A percentile compares a stretch with the other conserved stretches of the same genome.
Evolutionary conservation across 208 protist genomes (phyloP).

Genomic region (Angomonas desouzai): DNA sequence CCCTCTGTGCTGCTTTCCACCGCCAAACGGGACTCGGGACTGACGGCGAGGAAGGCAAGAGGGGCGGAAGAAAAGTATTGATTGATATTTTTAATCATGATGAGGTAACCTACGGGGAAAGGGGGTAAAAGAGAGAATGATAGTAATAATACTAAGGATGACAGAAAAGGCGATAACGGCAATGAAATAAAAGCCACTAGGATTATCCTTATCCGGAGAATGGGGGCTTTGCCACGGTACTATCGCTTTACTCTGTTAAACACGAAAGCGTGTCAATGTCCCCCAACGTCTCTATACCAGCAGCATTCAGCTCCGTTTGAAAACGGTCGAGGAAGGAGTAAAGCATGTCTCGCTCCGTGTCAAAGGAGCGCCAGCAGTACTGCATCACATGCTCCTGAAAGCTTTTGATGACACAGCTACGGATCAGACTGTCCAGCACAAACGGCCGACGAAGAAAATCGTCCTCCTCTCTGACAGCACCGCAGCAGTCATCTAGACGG

Average conservation of each 20-base stretch:
- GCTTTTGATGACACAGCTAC: slow-evolving; percentile 45
- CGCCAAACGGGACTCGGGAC: too few species aligned
- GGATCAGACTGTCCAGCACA: slow-evolving; percentile 49
- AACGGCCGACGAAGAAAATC: slow-evolving; percentile 49
- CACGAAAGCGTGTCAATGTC: slow-evolving; percentile 60
- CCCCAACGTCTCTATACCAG: slow-evolving; percentile 32
- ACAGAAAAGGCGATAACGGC: too few species aligned
- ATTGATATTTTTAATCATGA: too few species aligned
- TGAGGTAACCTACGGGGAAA: too few species aligned
- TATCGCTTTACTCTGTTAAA: slow-evolving; percentile 38
- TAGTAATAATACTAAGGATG: too few species aligned
- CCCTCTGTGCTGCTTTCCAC: too few species aligned
- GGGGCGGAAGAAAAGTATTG: too few species aligned
- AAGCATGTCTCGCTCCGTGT: slow-evolving; percentile 26
- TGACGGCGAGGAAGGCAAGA: too few species aligned
- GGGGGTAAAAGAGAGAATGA: too few species aligned
- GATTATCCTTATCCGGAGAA: too few species aligned
- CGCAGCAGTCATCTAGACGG: slow-evolving; percentile 49
- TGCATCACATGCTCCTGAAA: slow-evolving; percentile 80
- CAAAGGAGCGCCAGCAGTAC: slow-evolving; percentile 21
- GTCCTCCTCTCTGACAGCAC: slow-evolving; percentile 50
- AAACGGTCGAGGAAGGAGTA: slow-evolving; percentile 44
- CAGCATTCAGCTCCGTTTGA: slow-evolving; percentile 47
- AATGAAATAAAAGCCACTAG: too few species aligned
- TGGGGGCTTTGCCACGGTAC: too few species aligned